Evolutionary conservation across 1,284 basidiomycete species (phyloP), one percentile per base, ranked within the genome.

Genomic region (Phellopilus nigrolimitatus): DNA sequence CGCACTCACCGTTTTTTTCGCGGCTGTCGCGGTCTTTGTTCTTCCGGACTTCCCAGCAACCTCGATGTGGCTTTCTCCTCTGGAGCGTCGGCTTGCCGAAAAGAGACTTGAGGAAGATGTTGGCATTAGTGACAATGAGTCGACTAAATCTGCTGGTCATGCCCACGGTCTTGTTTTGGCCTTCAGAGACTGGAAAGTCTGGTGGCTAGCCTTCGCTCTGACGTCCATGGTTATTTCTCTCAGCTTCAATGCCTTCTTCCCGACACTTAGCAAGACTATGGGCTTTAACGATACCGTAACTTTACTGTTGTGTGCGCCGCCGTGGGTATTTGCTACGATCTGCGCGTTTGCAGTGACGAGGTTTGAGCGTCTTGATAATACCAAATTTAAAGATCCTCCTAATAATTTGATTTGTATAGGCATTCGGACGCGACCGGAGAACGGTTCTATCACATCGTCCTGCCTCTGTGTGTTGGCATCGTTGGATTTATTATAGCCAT

Each of bases 21-120:
- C 84, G 15, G 56, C 82, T 40, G 56, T 70, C 28, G 73, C 85
- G 2, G 74, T 83, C 47, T 82, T 82, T 62, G 72, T 90, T 53
- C 78, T 92, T 4, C 89, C 89, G 6, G 88, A 92, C 64, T 88
- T 91, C 61, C 85, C 85, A 2, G 67, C 75, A 39, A 78, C 72
- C 0, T 71, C 76, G 4, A 64, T 64, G 36, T 86, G 81, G 79
- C 71, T 88, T 12, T 76, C 78, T 13, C 72, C 74, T 2, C 64
- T 75, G 31, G 90, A 92, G 63, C 71, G 74, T 30, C 70, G 75
- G 4, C 72, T 92, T 6, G 88, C 89, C 0, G 70, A 80, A 51
- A 71, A 76, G 22, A 80, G 90, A 19, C 81, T 93, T 76, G 70
- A 72, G 15, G 88, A 91, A 66, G 88, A 91, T 58, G 73, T 72